These are phyloP conservation scores for Epichloe aotearoae DNA, from an alignment of 2,329 filamentous ascomycete species.

Conservation along the genomic window DNA sequence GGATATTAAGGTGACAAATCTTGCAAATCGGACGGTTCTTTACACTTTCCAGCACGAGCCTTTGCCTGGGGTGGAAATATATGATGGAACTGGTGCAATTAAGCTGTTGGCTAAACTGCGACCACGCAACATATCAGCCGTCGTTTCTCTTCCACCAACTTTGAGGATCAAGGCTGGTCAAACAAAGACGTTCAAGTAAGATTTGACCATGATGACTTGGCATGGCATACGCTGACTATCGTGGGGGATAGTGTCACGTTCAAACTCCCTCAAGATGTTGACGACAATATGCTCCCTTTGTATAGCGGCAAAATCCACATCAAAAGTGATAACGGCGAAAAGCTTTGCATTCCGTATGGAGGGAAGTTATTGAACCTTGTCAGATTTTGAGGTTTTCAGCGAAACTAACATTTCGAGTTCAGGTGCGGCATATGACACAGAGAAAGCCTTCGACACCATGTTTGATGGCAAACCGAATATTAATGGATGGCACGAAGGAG, in stretches of 20 bases:
- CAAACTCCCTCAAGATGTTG: slow-evolving; percentile 13
- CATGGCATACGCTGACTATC: not conserved
- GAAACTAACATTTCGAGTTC: not conserved
- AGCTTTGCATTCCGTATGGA: slow-evolving; percentile 29
- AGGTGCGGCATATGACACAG: slow-evolving; percentile 25
- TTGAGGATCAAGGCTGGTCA: slow-evolving; percentile 16
- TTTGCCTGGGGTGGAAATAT: slow-evolving; percentile 25
- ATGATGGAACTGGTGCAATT: slow-evolving; percentile 18
- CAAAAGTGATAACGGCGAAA: slow-evolving; percentile 25
- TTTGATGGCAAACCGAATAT: slow-evolving; percentile 16
- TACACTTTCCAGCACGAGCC: slow-evolving; percentile 29
- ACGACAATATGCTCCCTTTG: slow-evolving; percentile 24
- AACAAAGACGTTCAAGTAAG: slow-evolving; percentile 16
- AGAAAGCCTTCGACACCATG: slow-evolving; percentile 26
- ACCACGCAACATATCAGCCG: slow-evolving; percentile 16
- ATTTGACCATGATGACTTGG: not conserved
- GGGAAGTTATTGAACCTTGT: slow-evolving; percentile 11
- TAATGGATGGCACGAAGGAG: slow-evolving; percentile 8
- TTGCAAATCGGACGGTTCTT: slow-evolving; percentile 21
- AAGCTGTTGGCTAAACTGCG: slow-evolving; percentile 14
- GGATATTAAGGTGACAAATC: slow-evolving; percentile 29
- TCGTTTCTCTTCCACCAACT: slow-evolving; percentile 16
- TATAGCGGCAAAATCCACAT: slow-evolving; percentile 32
- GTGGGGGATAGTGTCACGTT: slow-evolving; percentile 16
- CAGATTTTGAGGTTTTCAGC: not conserved